Percentiles rank a stretch among this genome's conserved stretches.
Evolutionary conservation across 2,329 filamentous ascomycete species (phyloP).

Genomic region (Colletotrichum magnum): DNA sequence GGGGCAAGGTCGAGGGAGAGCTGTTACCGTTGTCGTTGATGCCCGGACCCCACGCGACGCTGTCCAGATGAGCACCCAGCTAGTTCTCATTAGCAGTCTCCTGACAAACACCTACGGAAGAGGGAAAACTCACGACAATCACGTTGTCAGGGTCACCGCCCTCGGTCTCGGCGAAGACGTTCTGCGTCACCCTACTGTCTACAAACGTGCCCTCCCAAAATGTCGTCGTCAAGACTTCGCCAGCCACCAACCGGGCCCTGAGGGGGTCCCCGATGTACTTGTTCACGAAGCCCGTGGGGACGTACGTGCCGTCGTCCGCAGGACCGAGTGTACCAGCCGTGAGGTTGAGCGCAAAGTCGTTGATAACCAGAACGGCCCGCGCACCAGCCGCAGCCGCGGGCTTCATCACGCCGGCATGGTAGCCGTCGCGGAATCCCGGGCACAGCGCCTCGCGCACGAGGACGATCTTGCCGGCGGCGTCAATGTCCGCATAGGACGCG

Average conservation of each 20-base stretch:
- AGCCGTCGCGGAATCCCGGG: conserved; percentile 46
- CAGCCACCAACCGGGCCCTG: conserved; percentile 49
- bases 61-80: conserved; percentile 60
- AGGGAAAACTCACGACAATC: conserved; percentile 45
- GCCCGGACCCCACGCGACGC: conserved; percentile 59
- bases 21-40: conserved; percentile 60
- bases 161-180: conserved; percentile 61
- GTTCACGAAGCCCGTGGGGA: conserved; percentile 49
- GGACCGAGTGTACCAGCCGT: conserved; percentile 48
- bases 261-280: conserved; percentile 47
- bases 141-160: conserved; percentile 58
- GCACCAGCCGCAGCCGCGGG: conserved; percentile 49
- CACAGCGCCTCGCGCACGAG: conserved; percentile 50
- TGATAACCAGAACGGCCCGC: conserved; percentile 49
- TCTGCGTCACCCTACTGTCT: conserved; percentile 57
- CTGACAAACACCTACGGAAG: accelerated
- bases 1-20: background rate
- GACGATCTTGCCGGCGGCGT: conserved; percentile 49
- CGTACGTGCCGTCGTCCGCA: conserved; percentile 47
- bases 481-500: conserved; percentile 45
- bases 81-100: background rate
- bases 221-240: conserved; percentile 51
- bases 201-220: conserved; percentile 53
- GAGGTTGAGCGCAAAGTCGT: conserved; percentile 47
- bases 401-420: conserved; percentile 49